Conservation (phyloP, 768 basidiomycete species). For the Leccinum longicurvipes region DNA sequence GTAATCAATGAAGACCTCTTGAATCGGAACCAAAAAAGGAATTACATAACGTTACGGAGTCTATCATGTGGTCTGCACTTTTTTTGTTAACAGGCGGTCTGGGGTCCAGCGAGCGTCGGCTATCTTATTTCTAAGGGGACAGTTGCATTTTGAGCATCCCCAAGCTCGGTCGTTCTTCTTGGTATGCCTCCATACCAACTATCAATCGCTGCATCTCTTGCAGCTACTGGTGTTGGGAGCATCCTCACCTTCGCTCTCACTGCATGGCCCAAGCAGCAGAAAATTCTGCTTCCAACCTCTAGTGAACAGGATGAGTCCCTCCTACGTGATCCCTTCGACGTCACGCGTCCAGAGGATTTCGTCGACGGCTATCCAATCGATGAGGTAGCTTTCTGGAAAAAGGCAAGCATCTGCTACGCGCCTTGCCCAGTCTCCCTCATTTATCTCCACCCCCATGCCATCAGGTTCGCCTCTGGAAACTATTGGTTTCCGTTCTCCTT, state of each 20-base stretch:
- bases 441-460: not conserved
- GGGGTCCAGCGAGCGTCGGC: not conserved
- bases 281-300: conserved; percentile 46
- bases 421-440: not conserved
- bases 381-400: conserved; percentile 55
- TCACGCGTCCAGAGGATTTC: conserved; percentile 66
- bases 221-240: conserved; percentile 43
- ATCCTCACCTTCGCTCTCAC: conserved; percentile 40
- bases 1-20: no score
- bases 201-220: conserved; percentile 48
- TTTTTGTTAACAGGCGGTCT: not conserved
- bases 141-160: not conserved
- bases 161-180: not conserved
- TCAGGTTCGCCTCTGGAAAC: conserved; percentile 61
- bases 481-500: conserved; percentile 45
- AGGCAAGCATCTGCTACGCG: conserved; percentile 35
- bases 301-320: conserved; percentile 24
- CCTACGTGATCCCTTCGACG: conserved; percentile 58
- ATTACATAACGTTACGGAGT: no score
- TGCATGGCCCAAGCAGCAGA: conserved; percentile 39
- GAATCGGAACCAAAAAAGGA: no score
- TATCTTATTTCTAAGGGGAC: not conserved
- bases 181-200: conserved; percentile 62
- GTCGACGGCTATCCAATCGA: conserved; percentile 66
- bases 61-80: no score